Evolutionary conservation across 768 basidiomycete species (phyloP).

Genomic region (Tricholomella constricta): DNA sequence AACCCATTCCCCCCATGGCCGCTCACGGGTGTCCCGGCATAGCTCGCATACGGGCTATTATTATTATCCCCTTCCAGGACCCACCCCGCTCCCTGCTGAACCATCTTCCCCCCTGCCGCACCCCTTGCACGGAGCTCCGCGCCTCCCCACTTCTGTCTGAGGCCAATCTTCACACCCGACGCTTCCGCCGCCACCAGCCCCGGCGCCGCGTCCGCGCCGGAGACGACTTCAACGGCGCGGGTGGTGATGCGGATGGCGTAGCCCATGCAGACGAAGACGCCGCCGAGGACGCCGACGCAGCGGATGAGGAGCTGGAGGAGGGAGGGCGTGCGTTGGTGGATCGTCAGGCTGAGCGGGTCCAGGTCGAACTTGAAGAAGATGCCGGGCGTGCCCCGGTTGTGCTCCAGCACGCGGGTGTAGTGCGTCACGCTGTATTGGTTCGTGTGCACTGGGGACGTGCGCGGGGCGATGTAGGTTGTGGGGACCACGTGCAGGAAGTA

Average conservation of each 20-base stretch:
- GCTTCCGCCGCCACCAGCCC: conserved; percentile 69
- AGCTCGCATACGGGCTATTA: conserved; percentile 38
- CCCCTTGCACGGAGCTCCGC: conserved; percentile 63
- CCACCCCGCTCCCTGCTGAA: too few relatives aligned
- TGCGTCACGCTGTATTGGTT: conserved; percentile 96
- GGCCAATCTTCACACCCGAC: conserved; percentile 51
- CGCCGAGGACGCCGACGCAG: conserved; percentile 91
- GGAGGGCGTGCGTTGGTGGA: conserved; percentile 86
- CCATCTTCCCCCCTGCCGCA: conserved; percentile 58
- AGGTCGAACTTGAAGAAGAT: conserved; percentile 99
- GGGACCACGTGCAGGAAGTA: conserved; percentile 97
- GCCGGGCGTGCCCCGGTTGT: conserved; percentile 81
- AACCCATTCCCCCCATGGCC: too few relatives aligned
- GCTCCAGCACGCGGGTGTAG: conserved; percentile 74
- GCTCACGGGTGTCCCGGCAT: conserved; percentile 34
- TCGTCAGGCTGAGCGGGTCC: conserved; percentile 83
- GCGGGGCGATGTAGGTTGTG: conserved; percentile 86
- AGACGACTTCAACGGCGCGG: conserved; percentile 68
- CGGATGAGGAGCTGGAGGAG: conserved; percentile 82
- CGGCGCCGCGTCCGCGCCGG: conserved; percentile 47
- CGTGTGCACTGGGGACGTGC: conserved; percentile 62
- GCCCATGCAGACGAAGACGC: conserved; percentile 83
- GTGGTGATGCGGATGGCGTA: conserved; percentile 70
- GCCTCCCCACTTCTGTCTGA: conserved; percentile 71
- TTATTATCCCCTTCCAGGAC: too few relatives aligned